Percentiles rank a stretch among this genome's conserved stretches.
These are phyloP conservation scores for Sporisorium sorghi DNA, from an alignment of 1,284 basidiomycete genomes.

Conservation along the genomic window DNA sequence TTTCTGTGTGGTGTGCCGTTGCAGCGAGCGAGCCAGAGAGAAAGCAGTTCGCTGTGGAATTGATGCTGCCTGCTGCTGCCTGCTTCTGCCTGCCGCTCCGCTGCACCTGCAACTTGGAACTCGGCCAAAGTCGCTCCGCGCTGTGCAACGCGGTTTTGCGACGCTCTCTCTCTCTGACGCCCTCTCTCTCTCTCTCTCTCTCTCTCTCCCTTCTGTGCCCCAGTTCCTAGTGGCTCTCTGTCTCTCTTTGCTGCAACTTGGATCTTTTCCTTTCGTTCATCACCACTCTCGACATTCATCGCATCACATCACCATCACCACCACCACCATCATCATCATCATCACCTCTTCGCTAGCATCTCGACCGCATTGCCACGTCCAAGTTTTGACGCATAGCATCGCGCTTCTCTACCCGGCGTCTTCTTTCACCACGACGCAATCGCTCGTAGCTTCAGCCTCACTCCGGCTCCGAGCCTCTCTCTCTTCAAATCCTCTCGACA, in stretches of 20 bases:
- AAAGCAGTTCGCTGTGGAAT: background rate
- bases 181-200: background rate
- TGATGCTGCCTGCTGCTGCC: slow-evolving; percentile 1
- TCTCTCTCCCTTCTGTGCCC: background rate
- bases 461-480: background rate
- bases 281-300: background rate
- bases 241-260: background rate
- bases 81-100: slow-evolving; percentile 4
- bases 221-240: background rate
- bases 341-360: background rate
- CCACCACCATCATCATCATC: background rate
- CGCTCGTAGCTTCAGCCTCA: background rate
- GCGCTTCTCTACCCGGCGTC: background rate
- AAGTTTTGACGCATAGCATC: background rate
- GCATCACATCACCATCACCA: background rate
- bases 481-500: background rate
- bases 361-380: background rate
- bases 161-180: background rate
- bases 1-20: background rate
- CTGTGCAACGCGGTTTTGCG: slow-evolving; percentile 5
- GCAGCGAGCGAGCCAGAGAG: too few relatives aligned
- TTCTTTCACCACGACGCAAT: background rate
- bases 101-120: slow-evolving; percentile 3
- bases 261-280: background rate
- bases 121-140: slow-evolving; percentile 1